Evolutionary conservation across 2,329 filamentous ascomycete species (phyloP).

Genomic region (Fonsecaea nubica): DNA sequence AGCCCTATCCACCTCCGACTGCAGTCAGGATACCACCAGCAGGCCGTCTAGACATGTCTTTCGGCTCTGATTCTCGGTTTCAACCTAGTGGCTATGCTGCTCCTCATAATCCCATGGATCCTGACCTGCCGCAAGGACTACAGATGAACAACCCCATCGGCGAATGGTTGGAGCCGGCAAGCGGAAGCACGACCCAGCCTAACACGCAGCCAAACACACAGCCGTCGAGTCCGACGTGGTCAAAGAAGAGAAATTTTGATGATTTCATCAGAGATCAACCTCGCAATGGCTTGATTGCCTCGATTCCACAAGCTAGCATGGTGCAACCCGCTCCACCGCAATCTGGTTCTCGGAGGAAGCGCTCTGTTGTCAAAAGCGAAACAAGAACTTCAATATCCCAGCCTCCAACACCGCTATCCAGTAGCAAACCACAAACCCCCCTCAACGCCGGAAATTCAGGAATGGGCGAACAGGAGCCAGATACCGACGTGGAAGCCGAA

Average conservation of each 20-base stretch:
- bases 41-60: conserved; percentile 30
- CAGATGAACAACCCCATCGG: conserved; percentile 29
- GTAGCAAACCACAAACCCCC: conserved; percentile 32
- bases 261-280: conserved; percentile 33
- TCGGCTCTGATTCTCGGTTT: conserved; percentile 39
- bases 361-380: conserved; percentile 31
- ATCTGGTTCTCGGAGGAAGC: conserved; percentile 24
- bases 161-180: conserved; percentile 33
- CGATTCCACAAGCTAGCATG: conserved; percentile 18
- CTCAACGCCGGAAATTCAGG: conserved; percentile 20
- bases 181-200: conserved; percentile 33
- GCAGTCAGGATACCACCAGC: conserved; percentile 20
- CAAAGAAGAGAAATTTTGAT: conserved; percentile 39
- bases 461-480: conserved; percentile 26
- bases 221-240: conserved; percentile 38
- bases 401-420: conserved; percentile 33
- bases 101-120: conserved; percentile 34
- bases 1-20: conserved; percentile 26
- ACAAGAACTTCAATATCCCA: conserved; percentile 21
- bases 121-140: conserved; percentile 32
- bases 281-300: conserved; percentile 29
- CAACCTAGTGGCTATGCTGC: conserved; percentile 36
- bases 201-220: conserved; percentile 39
- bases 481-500: conserved; percentile 33
- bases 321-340: conserved; percentile 22